These are phyloP conservation scores for Parasitella parasitica DNA, from an alignment of 371 early-diverging fungal species.

Conservation along the genomic window DNA sequence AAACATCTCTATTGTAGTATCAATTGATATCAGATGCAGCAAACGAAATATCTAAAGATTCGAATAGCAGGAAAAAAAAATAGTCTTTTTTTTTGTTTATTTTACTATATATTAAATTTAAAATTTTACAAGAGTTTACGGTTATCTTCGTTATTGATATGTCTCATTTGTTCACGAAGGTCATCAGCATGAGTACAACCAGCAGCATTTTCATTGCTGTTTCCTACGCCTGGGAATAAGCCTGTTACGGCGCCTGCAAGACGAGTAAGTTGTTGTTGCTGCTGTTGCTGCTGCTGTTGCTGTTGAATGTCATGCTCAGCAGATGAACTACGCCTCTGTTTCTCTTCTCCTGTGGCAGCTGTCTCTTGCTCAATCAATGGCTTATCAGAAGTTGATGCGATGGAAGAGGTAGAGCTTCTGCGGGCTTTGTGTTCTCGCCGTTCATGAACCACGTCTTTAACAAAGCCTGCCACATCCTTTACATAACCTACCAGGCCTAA, in stretches of 20 bases:
- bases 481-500: slow-evolving; percentile 49
- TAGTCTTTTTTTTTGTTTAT: neutral
- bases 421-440: slow-evolving; percentile 14
- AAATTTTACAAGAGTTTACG: slow-evolving; percentile 6
- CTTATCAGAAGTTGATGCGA: neutral
- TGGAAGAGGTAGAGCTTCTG: slow-evolving; percentile 15
- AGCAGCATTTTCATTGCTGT: slow-evolving; percentile 1
- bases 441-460: slow-evolving; percentile 41
- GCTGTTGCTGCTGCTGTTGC: slow-evolving; percentile 3
- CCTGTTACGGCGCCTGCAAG: slow-evolving; percentile 36
- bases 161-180: slow-evolving; percentile 31
- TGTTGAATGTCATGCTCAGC: neutral
- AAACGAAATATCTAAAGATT: slow-evolving; percentile 13
- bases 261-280: slow-evolving; percentile 7
- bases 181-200: slow-evolving; percentile 36
- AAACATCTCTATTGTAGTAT: slow-evolving; percentile 2
- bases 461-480: slow-evolving; percentile 50
- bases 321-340: slow-evolving; percentile 9
- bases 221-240: slow-evolving; percentile 35
- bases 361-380: neutral
- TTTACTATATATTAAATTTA: neutral
- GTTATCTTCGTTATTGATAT: slow-evolving; percentile 9
- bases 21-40: slow-evolving; percentile 10
- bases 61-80: slow-evolving; percentile 1
- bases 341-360: neutral